Conservation (phyloP, 228 moss, liverwort and hornwort species). For the Sphagnum fallax region DNA sequence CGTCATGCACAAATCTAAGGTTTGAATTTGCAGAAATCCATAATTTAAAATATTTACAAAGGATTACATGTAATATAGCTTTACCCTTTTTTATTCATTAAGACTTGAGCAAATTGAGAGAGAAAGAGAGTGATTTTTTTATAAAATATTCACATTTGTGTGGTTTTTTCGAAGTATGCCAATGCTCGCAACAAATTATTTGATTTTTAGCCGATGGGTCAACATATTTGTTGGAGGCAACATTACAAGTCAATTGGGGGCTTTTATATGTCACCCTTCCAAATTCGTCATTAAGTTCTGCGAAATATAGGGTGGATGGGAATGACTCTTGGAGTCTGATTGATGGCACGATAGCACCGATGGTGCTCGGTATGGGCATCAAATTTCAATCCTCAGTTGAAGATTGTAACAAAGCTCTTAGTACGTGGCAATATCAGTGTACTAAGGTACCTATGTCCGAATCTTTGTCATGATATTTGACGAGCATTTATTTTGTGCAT, state of each 20-base stretch:
- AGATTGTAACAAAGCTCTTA: slow-evolving; percentile 20
- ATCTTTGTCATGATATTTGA: no score
- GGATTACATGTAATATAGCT: neutral
- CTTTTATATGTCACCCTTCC: slow-evolving; percentile 11
- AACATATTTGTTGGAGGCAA: slow-evolving; percentile 10
- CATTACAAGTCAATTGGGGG: slow-evolving; percentile 19
- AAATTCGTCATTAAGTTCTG: neutral
- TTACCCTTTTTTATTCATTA: neutral
- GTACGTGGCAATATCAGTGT: neutral
- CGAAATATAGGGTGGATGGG: slow-evolving; percentile 7
- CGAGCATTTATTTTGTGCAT: neutral
- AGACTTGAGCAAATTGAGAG: neutral
- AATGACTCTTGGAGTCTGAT: slow-evolving; percentile 9
- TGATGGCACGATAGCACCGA: neutral
- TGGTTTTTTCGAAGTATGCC: neutral
- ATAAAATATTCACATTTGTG: neutral
- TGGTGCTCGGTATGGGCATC: slow-evolving; percentile 6
- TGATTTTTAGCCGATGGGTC: neutral
- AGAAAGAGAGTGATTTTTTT: neutral
- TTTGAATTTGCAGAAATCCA: neutral
- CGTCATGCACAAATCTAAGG: neutral
- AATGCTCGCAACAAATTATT: neutral
- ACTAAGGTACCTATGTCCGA: neutral
- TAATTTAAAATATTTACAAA: neutral
- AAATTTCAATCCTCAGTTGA: slow-evolving; percentile 11